phyloP scores from a whole-genome alignment of 176 grass and related monocot genomes.

The Saccharum officinarum region DNA sequence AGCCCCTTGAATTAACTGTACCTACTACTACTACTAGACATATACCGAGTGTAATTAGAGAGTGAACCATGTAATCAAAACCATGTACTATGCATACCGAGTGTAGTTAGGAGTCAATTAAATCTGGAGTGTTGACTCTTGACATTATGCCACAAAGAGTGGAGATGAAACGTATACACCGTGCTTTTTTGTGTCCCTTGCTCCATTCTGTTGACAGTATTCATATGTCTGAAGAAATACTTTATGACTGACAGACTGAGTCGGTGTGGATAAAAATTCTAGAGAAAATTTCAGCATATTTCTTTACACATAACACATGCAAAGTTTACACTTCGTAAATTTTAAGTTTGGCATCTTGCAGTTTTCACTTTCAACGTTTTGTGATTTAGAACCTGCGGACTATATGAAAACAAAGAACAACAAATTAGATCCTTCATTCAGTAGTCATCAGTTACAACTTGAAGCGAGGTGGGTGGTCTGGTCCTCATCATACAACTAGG shows the following conservation, averaged over 20 bases:
- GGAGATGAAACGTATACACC: background rate
- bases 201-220: background rate
- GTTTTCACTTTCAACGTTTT: background rate
- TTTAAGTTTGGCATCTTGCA: background rate
- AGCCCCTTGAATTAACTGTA: constrained; percentile 31
- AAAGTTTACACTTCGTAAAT: background rate
- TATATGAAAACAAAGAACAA: background rate
- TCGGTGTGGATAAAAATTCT: background rate
- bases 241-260: background rate
- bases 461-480: background rate
- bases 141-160: background rate
- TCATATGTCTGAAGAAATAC: background rate
- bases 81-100: background rate
- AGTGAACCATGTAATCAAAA: constrained; percentile 22
- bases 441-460: background rate
- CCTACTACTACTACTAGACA: background rate
- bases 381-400: background rate
- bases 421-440: background rate
- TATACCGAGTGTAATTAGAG: constrained; percentile 4
- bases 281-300: background rate
- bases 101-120: background rate
- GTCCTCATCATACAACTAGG: background rate
- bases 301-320: background rate
- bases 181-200: background rate
- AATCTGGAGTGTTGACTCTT: background rate